phyloP scores from a whole-genome alignment of 441 rosid species.

The Populus tomentosa region DNA sequence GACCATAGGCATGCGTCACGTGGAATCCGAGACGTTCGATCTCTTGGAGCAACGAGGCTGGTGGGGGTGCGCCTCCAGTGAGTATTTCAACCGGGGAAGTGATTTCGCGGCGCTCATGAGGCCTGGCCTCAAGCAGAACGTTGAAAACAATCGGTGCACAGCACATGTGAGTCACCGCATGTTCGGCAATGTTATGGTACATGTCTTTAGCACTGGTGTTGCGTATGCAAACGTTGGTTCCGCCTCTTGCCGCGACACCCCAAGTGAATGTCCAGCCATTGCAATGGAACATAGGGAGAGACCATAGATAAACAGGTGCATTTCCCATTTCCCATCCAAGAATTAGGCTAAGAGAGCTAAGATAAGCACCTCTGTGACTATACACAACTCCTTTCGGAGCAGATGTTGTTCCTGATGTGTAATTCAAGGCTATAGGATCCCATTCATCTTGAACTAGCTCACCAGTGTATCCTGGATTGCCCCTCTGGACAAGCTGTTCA shows the following conservation, averaged over 20 bases:
- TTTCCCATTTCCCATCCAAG: slow-evolving; percentile 59
- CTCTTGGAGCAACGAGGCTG: slow-evolving; percentile 37
- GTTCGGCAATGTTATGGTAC: slow-evolving; percentile 38
- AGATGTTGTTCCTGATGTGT: slow-evolving; percentile 69
- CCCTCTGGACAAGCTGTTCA: slow-evolving; percentile 39
- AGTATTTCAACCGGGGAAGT: slow-evolving; percentile 37
- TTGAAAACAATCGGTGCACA: slow-evolving; percentile 65
- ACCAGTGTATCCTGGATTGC: slow-evolving; percentile 21
- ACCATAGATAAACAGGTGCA: slow-evolving; percentile 61
- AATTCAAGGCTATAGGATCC: slow-evolving; percentile 65
- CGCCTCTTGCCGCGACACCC: slow-evolving; percentile 65
- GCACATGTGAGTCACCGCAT: slow-evolving; percentile 64
- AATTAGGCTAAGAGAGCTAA: slow-evolving; percentile 46
- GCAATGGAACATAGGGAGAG: slow-evolving; percentile 73
- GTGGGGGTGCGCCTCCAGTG: slow-evolving; percentile 68
- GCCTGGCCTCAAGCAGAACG: slow-evolving; percentile 48
- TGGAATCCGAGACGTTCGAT: slow-evolving; percentile 47
- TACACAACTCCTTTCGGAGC: slow-evolving; percentile 71
- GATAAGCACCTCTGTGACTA: slow-evolving; percentile 67
- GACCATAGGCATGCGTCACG: slow-evolving; percentile 57
- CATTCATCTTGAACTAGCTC: slow-evolving; percentile 39
- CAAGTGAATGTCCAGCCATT: slow-evolving; percentile 77
- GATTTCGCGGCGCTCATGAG: slow-evolving; percentile 19
- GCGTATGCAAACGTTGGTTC: slow-evolving; percentile 61
- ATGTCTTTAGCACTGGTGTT: slow-evolving; percentile 43